Conservation (phyloP, 768 basidiomycete genomes). For the Trametes elegans region DNA sequence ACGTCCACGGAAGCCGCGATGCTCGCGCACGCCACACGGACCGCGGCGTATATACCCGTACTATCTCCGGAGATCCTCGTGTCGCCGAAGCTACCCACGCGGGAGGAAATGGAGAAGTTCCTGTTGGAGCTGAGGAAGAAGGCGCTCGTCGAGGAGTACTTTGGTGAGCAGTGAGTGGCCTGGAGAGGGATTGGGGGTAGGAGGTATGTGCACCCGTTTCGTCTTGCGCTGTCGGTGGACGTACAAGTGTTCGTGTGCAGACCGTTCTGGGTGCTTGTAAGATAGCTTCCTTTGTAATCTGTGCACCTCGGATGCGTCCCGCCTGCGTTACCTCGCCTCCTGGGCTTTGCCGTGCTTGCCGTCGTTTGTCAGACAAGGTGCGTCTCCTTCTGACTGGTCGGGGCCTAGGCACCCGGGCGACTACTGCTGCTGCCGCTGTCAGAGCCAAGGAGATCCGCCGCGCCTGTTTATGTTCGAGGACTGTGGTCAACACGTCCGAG, state of each 20-base stretch:
- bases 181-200: too few relatives aligned
- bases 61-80: slow-evolving; percentile 69
- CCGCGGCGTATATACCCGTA: slow-evolving; percentile 71
- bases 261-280: not conserved
- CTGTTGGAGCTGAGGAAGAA: slow-evolving; percentile 77
- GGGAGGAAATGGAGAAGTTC: slow-evolving; percentile 75
- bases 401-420: too few relatives aligned
- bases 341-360: too few relatives aligned
- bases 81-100: slow-evolving; percentile 72
- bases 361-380: too few relatives aligned
- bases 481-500: too few relatives aligned
- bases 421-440: too few relatives aligned
- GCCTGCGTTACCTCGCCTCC: not conserved
- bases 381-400: too few relatives aligned
- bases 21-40: slow-evolving; percentile 47
- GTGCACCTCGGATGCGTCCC: too few relatives aligned
- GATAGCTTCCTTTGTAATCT: not conserved
- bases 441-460: too few relatives aligned
- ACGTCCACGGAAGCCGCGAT: slow-evolving; percentile 28
- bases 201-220: not conserved
- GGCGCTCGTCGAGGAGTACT: slow-evolving; percentile 78
- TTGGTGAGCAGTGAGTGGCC: slow-evolving; percentile 36
- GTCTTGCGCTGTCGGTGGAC: too few relatives aligned
- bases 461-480: too few relatives aligned
- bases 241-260: too few relatives aligned